Conservation (phyloP, 2,329 filamentous ascomycete species). For the Penicillium expansum region DNA sequence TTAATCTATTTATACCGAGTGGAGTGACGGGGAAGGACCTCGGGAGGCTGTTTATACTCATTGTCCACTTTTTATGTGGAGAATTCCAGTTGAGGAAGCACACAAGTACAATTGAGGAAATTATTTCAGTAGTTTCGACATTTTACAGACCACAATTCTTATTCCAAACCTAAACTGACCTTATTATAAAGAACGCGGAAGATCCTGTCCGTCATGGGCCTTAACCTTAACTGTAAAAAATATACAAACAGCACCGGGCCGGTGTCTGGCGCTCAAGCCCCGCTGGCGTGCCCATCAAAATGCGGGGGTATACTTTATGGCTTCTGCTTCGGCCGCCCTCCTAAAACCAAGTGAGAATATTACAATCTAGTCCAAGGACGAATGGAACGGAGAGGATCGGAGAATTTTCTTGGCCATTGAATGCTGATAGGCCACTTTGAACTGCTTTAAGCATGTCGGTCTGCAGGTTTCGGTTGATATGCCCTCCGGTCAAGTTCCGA, state of each 20-base stretch:
- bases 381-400: neutral
- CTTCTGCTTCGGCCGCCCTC: neutral
- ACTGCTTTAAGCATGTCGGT: neutral
- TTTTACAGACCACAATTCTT: neutral
- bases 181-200: neutral
- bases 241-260: neutral
- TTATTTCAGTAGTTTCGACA: too few species aligned
- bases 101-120: too few species aligned
- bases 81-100: neutral
- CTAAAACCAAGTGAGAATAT: neutral
- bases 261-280: neutral
- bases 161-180: too few species aligned
- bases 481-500: neutral
- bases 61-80: neutral
- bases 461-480: neutral
- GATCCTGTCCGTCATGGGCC: neutral
- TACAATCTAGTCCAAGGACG: too few species aligned
- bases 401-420: neutral
- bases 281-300: neutral
- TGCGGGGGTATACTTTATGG: neutral
- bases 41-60: neutral
- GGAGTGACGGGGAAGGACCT: neutral
- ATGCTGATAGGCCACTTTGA: neutral
- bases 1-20: neutral
- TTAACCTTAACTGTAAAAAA: too few species aligned